Conservation (phyloP, 495 filamentous ascomycete genomes). For the Penicillium crystallinum region DNA sequence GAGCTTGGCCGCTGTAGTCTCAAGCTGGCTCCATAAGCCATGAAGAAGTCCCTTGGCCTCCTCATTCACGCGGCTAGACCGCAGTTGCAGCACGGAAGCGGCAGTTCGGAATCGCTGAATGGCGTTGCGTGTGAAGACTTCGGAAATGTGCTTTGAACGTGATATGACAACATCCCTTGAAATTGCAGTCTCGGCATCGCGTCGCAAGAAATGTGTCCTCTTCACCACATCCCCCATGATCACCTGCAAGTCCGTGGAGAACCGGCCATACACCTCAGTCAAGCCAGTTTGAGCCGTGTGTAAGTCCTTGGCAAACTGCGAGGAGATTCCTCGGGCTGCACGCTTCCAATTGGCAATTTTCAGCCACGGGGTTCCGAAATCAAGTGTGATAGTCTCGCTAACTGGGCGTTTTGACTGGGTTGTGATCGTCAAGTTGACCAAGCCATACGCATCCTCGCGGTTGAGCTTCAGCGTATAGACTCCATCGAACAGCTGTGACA, state of each 20-base stretch:
- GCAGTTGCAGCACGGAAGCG: constrained; percentile 29
- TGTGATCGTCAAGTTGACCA: constrained; percentile 53
- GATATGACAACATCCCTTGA: constrained; percentile 28
- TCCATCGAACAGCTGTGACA: constrained; percentile 52
- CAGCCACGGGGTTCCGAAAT: constrained; percentile 60
- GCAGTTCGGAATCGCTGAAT: constrained; percentile 31
- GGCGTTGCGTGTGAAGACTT: constrained; percentile 31
- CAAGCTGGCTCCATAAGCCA: constrained; percentile 28
- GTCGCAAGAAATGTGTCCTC: constrained; percentile 33
- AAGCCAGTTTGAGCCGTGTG: constrained; percentile 40
- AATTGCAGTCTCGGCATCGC: constrained; percentile 26
- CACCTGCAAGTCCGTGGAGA: constrained; percentile 47
- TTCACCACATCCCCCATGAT: constrained; percentile 45
- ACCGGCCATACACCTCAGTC: constrained; percentile 37
- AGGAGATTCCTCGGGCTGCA: constrained; percentile 39
- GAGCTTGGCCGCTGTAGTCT: constrained; percentile 20
- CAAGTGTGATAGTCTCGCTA: constrained; percentile 49
- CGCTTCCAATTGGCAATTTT: constrained; percentile 54
- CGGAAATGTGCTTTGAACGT: constrained; percentile 35
- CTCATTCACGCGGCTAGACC: constrained; percentile 24
- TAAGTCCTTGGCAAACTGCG: constrained; percentile 40
- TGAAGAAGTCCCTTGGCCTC: constrained; percentile 28
- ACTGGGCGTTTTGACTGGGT: constrained; percentile 47
- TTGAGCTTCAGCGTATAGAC: constrained; percentile 54
- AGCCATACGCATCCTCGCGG: constrained; percentile 53